Base-by-base conservation (phyloP, 495 filamentous ascomycete genomes). In the Trichocladium antarcticum region DNA sequence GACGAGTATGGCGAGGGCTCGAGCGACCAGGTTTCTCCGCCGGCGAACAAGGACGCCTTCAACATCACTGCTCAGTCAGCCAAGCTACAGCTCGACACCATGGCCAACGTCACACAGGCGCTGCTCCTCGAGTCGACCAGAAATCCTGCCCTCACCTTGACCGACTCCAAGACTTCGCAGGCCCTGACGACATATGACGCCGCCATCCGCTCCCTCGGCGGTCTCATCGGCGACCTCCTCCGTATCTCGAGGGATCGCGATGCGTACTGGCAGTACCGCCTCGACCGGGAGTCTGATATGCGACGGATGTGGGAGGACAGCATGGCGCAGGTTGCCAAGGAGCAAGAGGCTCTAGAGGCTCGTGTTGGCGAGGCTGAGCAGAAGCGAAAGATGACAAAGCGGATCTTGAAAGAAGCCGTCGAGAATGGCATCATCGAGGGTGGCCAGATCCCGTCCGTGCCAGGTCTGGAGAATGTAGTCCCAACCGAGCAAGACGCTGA, bases 261-360 rank as follows among this genome's bases (percentile, higher is more conserved):
- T 65, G 79, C 87, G 0, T 94, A 95, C 60, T 98, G 92, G 92
- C 89, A 95, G 63, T 90, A 92, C 62, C 80, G 92, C 14, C 75
- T 98, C 22, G 88, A 90, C 58, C 81, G 86, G 31, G 92, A 98
- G 65, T 81, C 80, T 28, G 80, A 89, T 59, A 79, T 96, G 58
- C 80, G 92, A 22, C 80, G 84, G 37, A 82, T 98, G 76, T 98
- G 93, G 92, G 92, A 98, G 69, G 93, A 97, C 53, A 97, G 88
- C 67, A 97, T 98, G 92, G 85, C 89, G 5, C 79, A 83, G 42
- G 81, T 98, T 19, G 92, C 89, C 24, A 79, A 82, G 47, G 92
- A 98, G 61, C 92, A 98, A 53, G 93, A 97, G 66, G 79, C 84
- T 22, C 74, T 98, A 0, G 85, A 97, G 59, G 83, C 76, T 17